Base-by-base conservation (phyloP, 108 stramenopile species). In the Seminavis robusta region DNA sequence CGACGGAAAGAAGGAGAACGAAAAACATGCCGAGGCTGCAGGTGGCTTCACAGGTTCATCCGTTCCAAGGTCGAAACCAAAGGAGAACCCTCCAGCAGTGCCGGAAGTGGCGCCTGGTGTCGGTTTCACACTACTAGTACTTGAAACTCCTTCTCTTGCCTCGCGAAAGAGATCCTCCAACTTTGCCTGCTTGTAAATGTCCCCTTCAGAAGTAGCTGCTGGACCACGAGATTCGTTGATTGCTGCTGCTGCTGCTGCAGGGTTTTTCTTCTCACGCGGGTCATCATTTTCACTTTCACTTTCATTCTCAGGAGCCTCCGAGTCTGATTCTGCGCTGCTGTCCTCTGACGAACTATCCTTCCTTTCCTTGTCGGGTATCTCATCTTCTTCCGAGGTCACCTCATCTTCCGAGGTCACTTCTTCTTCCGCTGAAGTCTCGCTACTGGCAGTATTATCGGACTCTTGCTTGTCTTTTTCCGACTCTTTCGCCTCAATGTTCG, bases 151-250 rank as follows among this genome's bases (percentile, higher is more conserved):
- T 47, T 79, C 69, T 32, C 90, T 71, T 3, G 81, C 81, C 46
- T 83, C 69, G 29, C 80, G 73, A 39, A 91, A 91, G 23, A 91
- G 77, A 29, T 73, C 42, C 52, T 91, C 90, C 2, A 91, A 63
- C 44, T 85, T 81, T 16, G 72, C 71, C 56, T 91, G 79, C 33
- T 85, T 68, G 45, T 88, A 91, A 8, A 88, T 38, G 8, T 60
- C 46, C 0, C 23, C 44, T 26, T 62, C 56, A 13, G 33, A 34
- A 2, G 41, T 46, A 2, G 26, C n/a, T 15, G 51, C 39, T 26
- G n/a, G 38, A 2, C n/a, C 33, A 19, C 23, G 37, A 21, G 16
- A 25, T 45, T 27, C 30, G 43, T 43, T 24, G n/a, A 1, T 40
- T 25, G 4, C 16, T 29, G 6, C 33, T 30, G 7, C 5, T 48